A percentile compares a stretch with the other conserved stretches of the same genome.
phyloP scores from a whole-genome alignment of 805 yeast species.

The Candida patagonica region DNA sequence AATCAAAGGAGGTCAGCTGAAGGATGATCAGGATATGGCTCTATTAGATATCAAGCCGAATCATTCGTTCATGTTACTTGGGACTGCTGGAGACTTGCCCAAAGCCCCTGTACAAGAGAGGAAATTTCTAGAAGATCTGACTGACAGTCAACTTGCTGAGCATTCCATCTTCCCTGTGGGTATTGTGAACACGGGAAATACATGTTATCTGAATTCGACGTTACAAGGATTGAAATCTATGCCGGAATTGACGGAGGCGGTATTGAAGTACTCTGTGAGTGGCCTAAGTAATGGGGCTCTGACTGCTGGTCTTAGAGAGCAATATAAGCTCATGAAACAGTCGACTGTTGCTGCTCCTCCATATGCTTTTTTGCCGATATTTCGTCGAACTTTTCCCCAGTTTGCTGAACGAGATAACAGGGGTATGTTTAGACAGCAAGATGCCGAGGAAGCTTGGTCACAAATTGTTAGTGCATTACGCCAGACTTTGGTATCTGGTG shows the following conservation, averaged over 20 bases:
- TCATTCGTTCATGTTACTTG: constrained; percentile 77
- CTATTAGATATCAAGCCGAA: constrained; percentile 50
- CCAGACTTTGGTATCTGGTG: constrained; percentile 28
- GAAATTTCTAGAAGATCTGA: constrained; percentile 63
- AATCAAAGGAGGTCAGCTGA: constrained; percentile 79
- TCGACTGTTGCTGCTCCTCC: constrained; percentile 52
- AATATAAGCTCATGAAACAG: constrained; percentile 23
- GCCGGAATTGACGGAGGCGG: constrained; percentile 38
- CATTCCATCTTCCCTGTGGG: constrained; percentile 48
- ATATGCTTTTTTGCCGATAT: constrained; percentile 42
- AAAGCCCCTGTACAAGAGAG: constrained; percentile 36
- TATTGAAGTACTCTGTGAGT: constrained; percentile 21
- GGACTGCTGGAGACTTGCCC: constrained; percentile 70
- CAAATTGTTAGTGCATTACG: constrained; percentile 54
- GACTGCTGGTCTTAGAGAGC: constrained; percentile 24
- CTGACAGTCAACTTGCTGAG: constrained; percentile 33
- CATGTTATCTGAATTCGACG: constrained; percentile 69
- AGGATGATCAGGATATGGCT: constrained; percentile 53
- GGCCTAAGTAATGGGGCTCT: constrained; percentile 20
- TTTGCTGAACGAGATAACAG: constrained; percentile 62
- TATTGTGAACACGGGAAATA: constrained; percentile 60
- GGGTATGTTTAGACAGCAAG: constrained; percentile 88
- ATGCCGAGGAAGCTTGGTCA: constrained; percentile 93
- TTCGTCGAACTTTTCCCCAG: constrained; percentile 69
- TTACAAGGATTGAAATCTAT: constrained; percentile 45